phyloP scores from a whole-genome alignment of 2,329 filamentous ascomycete species.

The Sporothrix brunneoviolacea region DNA sequence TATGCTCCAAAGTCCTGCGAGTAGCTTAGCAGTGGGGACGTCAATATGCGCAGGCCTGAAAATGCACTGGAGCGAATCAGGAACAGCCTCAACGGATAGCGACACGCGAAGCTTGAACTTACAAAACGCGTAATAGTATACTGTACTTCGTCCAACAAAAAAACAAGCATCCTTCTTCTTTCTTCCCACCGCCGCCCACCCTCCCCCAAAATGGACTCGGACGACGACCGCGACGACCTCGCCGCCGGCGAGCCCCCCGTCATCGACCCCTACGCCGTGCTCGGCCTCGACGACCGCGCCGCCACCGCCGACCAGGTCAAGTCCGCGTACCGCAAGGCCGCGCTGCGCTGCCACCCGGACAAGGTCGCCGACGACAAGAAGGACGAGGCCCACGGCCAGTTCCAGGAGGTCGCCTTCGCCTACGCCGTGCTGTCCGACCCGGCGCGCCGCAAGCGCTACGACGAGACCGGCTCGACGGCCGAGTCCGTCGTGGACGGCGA shows the following conservation, averaged over 20 bases:
- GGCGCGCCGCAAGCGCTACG: conserved; percentile 75
- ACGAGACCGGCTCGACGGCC: conserved; percentile 80
- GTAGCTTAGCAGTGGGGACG: too few relatives aligned
- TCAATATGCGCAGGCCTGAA: too few relatives aligned
- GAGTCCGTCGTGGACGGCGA: conserved; percentile 72
- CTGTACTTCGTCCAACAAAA: too few relatives aligned
- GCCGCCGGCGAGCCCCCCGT: conserved; percentile 42
- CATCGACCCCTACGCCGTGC: conserved; percentile 73
- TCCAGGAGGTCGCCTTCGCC: conserved; percentile 88
- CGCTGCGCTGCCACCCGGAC: conserved; percentile 82
- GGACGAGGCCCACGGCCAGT: conserved; percentile 66
- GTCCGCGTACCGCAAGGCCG: conserved; percentile 83
- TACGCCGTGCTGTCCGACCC: conserved; percentile 88
- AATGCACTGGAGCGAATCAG: too few relatives aligned
- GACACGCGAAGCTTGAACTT: not conserved
- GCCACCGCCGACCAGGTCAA: conserved; percentile 79
- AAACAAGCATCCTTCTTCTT: not conserved
- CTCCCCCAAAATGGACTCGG: conserved; percentile 2
- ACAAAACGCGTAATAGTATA: too few relatives aligned
- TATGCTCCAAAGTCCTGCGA: too few relatives aligned
- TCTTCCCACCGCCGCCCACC: not conserved
- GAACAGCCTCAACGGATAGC: too few relatives aligned
- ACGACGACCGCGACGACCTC: conserved; percentile 28
- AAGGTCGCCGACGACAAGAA: conserved; percentile 47
- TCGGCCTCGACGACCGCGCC: conserved; percentile 61